Evolutionary conservation across 2,329 filamentous ascomycete genomes (phyloP).

Genomic region (Aspergillus tamarii): DNA sequence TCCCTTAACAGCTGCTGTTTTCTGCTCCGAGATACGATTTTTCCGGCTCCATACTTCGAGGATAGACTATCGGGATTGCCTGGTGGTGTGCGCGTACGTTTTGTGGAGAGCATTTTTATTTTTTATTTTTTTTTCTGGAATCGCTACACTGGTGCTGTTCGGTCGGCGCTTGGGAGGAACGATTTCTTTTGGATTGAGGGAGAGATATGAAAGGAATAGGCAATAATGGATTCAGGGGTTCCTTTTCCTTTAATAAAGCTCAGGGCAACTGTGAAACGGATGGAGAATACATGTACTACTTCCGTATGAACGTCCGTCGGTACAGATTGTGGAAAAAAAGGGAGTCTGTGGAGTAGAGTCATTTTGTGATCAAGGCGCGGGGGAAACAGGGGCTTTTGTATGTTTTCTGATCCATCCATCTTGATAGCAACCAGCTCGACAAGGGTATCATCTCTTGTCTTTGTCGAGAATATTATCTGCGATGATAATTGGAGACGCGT

Average conservation of each 20-base stretch:
- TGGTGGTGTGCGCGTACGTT: conserved; percentile 28
- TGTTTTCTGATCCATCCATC: neutral
- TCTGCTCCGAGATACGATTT: conserved; percentile 40
- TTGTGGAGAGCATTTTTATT: conserved; percentile 23
- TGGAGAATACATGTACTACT: conserved; percentile 12
- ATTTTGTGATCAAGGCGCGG: neutral
- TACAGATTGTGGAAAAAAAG: conserved; percentile 8
- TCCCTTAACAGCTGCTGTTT: conserved; percentile 37
- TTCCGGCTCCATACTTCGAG: conserved; percentile 46
- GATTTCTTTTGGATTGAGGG: neutral
- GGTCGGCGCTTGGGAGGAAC: neutral
- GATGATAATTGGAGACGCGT: conserved; percentile 30
- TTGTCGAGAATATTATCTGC: neutral
- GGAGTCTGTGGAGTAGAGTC: neutral
- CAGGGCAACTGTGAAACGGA: neutral
- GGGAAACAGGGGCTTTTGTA: neutral
- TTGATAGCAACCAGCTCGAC: neutral
- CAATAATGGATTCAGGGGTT: conserved; percentile 7
- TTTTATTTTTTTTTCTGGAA: neutral
- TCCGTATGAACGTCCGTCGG: neutral
- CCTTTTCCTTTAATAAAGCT: neutral
- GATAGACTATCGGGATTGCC: conserved; percentile 38
- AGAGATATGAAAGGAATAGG: neutral
- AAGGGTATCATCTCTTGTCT: neutral
- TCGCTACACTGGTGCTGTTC: conserved; percentile 3